These are phyloP conservation scores for Candida gigantensis DNA, from an alignment of 1,139 yeast species.

Conservation along the genomic window DNA sequence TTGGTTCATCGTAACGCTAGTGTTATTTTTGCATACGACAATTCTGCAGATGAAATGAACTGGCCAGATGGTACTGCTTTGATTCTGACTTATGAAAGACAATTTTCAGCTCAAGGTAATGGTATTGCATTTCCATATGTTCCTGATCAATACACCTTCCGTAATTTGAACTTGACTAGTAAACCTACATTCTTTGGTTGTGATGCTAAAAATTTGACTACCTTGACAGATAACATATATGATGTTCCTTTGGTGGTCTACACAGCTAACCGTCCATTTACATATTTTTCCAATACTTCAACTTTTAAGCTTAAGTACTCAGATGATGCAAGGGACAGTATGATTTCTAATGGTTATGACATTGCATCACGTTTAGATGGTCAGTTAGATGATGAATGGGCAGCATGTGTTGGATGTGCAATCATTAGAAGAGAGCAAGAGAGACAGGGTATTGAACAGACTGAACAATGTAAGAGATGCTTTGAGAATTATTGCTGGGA, in stretches of 20 bases:
- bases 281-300: slow-evolving; percentile 38
- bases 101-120: slow-evolving; percentile 32
- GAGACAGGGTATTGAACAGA: slow-evolving; percentile 32
- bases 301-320: slow-evolving; percentile 35
- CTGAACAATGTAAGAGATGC: slow-evolving; percentile 41
- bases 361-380: slow-evolving; percentile 30
- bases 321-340: slow-evolving; percentile 35
- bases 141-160: slow-evolving; percentile 35
- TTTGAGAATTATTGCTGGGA: slow-evolving; percentile 46
- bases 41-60: slow-evolving; percentile 26
- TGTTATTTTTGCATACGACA: slow-evolving; percentile 32
- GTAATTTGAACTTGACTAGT: slow-evolving; percentile 38
- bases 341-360: slow-evolving; percentile 43
- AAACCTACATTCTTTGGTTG: slow-evolving; percentile 49
- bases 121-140: slow-evolving; percentile 36
- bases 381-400: slow-evolving; percentile 40
- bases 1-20: slow-evolving; percentile 28
- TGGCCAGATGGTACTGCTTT: slow-evolving; percentile 43
- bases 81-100: slow-evolving; percentile 36
- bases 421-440: slow-evolving; percentile 46
- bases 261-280: slow-evolving; percentile 43
- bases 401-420: slow-evolving; percentile 47
- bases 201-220: slow-evolving; percentile 40
- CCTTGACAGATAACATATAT: slow-evolving; percentile 33
- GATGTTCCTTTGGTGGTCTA: slow-evolving; percentile 42